Conservation (phyloP, 345 rosid species). For the Orychophragmus violaceus region DNA sequence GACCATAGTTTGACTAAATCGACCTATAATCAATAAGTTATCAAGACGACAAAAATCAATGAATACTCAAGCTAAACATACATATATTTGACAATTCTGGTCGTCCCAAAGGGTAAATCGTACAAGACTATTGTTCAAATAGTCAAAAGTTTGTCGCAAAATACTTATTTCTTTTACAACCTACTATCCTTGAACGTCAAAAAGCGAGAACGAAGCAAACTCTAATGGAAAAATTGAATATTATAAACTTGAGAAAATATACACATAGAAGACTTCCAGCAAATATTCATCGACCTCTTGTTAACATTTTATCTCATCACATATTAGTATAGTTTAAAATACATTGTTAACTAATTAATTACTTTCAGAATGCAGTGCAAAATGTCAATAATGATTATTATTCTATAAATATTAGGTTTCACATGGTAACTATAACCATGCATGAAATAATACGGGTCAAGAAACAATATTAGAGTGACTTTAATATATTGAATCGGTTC, state of each 20-base stretch:
- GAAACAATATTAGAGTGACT: neutral
- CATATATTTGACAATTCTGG: conserved; percentile 17
- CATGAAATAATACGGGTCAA: neutral
- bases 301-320: neutral
- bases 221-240: neutral
- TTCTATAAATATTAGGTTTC: neutral
- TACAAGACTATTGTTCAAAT: conserved; percentile 2
- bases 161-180: neutral
- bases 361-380: neutral
- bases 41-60: too few relatives aligned
- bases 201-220: conserved; percentile 20
- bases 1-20: conserved; percentile 22
- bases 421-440: neutral
- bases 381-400: neutral
- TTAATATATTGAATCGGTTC: neutral
- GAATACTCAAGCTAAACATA: conserved; percentile 19
- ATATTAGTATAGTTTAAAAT: neutral
- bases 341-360: neutral
- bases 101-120: conserved; percentile 7
- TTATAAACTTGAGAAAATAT: neutral
- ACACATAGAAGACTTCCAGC: neutral
- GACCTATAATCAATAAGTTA: conserved; percentile 7
- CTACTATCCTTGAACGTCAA: conserved; percentile 12
- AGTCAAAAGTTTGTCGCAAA: conserved; percentile 20
- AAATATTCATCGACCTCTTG: neutral